Evolutionary conservation across 768 basidiomycete genomes (phyloP).

Genomic region (Rickenella mellea): DNA sequence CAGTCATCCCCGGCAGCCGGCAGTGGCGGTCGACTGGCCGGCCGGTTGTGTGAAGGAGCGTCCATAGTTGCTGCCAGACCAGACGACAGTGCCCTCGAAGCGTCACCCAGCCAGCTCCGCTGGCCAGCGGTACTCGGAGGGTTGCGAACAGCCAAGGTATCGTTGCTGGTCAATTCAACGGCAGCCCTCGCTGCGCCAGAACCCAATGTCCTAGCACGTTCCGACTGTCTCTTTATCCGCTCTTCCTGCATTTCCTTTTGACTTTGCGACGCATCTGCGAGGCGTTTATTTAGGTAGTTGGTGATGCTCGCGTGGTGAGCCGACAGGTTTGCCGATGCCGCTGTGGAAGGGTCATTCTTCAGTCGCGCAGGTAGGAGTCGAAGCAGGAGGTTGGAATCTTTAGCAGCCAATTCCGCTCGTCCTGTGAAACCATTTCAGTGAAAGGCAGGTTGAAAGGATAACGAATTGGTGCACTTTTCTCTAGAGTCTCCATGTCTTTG

Average conservation of each 20-base stretch:
- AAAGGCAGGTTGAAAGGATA: constrained; percentile 5
- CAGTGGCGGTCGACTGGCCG: constrained; percentile 8
- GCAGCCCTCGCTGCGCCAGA: constrained; percentile 65
- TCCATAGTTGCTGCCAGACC: constrained; percentile 21
- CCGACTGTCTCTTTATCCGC: constrained; percentile 78
- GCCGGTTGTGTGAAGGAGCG: constrained; percentile 1
- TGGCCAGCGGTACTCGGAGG: constrained; percentile 9
- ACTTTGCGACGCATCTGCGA: constrained; percentile 68
- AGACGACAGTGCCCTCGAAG: constrained; percentile 32
- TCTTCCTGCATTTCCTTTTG: constrained; percentile 93
- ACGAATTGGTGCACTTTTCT: constrained; percentile 61
- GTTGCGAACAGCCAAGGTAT: constrained; percentile 12
- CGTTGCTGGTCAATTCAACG: constrained; percentile 30
- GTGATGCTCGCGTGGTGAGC: constrained; percentile 90
- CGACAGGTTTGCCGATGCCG: constrained; percentile 65
- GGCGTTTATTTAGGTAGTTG: constrained; percentile 78
- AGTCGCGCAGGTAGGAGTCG: constrained; percentile 68
- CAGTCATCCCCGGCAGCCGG: constrained; percentile 22
- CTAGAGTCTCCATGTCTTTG: constrained; percentile 77
- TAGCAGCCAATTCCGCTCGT: constrained; percentile 56
- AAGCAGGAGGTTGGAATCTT: constrained; percentile 53
- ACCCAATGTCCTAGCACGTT: constrained; percentile 75
- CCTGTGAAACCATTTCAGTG: constrained; percentile 29
- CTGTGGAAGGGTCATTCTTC: constrained; percentile 41
- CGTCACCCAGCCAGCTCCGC: constrained; percentile 36